Evolutionary conservation across 306 rosid species (phyloP).

Genomic region (Ochetophila trinervis): DNA sequence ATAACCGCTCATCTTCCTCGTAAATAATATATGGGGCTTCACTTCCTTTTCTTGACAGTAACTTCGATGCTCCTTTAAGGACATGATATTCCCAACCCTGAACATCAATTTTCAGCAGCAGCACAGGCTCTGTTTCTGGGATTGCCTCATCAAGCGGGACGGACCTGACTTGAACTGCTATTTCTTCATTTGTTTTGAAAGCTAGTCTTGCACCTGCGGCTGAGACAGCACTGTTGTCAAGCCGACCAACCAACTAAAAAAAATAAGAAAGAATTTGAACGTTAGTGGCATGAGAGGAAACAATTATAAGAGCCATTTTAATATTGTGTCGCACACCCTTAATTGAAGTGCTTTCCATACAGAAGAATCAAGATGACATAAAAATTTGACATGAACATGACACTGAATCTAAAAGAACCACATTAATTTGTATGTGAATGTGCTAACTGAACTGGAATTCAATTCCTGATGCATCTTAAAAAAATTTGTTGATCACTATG

Average conservation of each 20-base stretch:
- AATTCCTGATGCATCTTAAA: not conserved
- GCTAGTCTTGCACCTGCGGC: conserved; percentile 95
- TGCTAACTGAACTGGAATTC: not conserved
- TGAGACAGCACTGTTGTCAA: conserved; percentile 96
- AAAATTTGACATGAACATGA: not conserved
- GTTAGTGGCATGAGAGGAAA: not conserved
- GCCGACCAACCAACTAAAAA: conserved; percentile 82
- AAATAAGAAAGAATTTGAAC: conserved; percentile 19
- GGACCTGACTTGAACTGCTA: conserved; percentile 75
- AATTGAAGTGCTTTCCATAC: not conserved
- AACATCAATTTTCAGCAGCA: conserved; percentile 85
- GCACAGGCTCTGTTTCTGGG: conserved; percentile 61
- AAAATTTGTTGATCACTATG: not conserved
- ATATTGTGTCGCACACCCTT: not conserved
- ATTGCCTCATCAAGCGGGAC: conserved; percentile 80
- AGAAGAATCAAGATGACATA: not conserved
- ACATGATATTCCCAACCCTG: conserved; percentile 99
- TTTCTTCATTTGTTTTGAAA: conserved; percentile 85
- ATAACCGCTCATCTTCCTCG: conserved; percentile 87
- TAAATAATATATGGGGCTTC: conserved; percentile 94
- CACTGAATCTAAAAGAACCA: not conserved
- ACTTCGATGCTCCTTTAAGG: conserved; percentile 78
- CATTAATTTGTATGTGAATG: not conserved
- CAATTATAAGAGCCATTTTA: not conserved
- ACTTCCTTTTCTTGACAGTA: conserved; percentile 71